phyloP scores from a whole-genome alignment of 2,329 filamentous ascomycete genomes.

The Rhinocladiella mackenziei region DNA sequence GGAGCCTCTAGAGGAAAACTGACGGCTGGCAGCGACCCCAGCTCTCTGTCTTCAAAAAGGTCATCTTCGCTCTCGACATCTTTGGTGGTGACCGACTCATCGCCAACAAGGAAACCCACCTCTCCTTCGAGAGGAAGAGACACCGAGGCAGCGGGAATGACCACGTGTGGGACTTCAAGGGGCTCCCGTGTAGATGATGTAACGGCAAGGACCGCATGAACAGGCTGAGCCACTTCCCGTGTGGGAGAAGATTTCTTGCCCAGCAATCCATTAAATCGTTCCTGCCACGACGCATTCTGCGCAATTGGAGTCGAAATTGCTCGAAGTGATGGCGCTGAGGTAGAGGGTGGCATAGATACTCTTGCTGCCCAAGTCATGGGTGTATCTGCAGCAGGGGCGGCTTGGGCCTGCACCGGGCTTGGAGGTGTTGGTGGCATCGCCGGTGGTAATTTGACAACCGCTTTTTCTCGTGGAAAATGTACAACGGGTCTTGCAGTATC shows the following conservation, averaged over 20 bases:
- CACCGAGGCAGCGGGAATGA: slow-evolving; percentile 21
- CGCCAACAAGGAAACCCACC: not conserved
- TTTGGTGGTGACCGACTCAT: slow-evolving; percentile 51
- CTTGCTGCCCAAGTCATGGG: slow-evolving; percentile 38
- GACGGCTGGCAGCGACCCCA: slow-evolving; percentile 70
- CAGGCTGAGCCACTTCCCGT: slow-evolving; percentile 21
- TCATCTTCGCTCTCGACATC: slow-evolving; percentile 74
- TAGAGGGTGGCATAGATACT: slow-evolving; percentile 34
- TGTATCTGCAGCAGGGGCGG: slow-evolving; percentile 27
- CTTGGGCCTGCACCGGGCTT: slow-evolving; percentile 23
- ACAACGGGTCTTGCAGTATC: slow-evolving; percentile 51
- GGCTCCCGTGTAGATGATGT: slow-evolving; percentile 65
- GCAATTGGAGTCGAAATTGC: slow-evolving; percentile 42
- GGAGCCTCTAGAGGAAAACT: slow-evolving; percentile 51
- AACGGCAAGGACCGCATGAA: slow-evolving; percentile 44
- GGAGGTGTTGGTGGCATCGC: slow-evolving; percentile 26
- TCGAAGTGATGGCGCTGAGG: slow-evolving; percentile 39
- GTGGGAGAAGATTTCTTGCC: slow-evolving; percentile 57
- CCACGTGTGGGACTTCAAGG: slow-evolving; percentile 50
- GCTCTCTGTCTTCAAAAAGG: slow-evolving; percentile 76
- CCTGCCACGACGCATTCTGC: slow-evolving; percentile 43
- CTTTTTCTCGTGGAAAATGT: slow-evolving; percentile 58
- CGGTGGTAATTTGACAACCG: slow-evolving; percentile 72
- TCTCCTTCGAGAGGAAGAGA: slow-evolving; percentile 19
- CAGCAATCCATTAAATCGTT: slow-evolving; percentile 69